These are phyloP conservation scores for Aspergillus fructus DNA, from an alignment of 2,329 filamentous ascomycete genomes.

Conservation along the genomic window DNA sequence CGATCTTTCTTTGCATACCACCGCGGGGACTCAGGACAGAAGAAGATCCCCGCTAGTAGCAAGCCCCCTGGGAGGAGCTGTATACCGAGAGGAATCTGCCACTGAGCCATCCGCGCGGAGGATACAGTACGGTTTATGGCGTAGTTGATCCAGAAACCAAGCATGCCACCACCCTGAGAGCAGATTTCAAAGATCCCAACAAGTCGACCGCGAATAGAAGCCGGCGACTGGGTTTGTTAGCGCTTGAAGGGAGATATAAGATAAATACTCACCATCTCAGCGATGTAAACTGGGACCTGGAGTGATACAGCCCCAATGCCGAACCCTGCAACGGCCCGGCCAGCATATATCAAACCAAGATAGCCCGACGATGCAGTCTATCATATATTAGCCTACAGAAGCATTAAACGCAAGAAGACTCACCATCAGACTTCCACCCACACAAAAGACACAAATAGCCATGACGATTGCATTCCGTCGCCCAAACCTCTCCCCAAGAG, in stretches of 20 bases:
- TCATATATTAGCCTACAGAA: no score
- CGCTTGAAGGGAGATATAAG: constrained; percentile 47
- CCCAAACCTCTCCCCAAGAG: constrained; percentile 45
- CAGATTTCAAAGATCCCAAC: constrained; percentile 61
- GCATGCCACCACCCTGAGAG: constrained; percentile 43
- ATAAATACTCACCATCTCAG: constrained; percentile 31
- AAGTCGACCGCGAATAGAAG: constrained; percentile 56
- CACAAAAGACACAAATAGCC: constrained; percentile 54
- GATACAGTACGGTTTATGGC: constrained; percentile 37
- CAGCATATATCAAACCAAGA: constrained; percentile 7
- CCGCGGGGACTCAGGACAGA: constrained; percentile 63
- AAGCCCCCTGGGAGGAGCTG: constrained; percentile 54
- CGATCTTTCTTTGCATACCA: constrained; percentile 65
- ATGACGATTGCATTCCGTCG: constrained; percentile 55
- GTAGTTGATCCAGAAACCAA: constrained; percentile 53
- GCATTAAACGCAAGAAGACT: background rate
- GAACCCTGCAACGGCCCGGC: constrained; percentile 8
- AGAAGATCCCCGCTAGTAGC: constrained; percentile 58
- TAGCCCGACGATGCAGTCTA: constrained; percentile 5
- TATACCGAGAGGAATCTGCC: constrained; percentile 58
- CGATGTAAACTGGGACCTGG: constrained; percentile 10
- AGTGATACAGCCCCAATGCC: constrained; percentile 12
- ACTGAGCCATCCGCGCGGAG: constrained; percentile 47
- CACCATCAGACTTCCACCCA: constrained; percentile 43
- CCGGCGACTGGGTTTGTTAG: constrained; percentile 42